phyloP scores from a whole-genome alignment of 148 eudicot genomes.

The Vaccinium corymbosum region DNA sequence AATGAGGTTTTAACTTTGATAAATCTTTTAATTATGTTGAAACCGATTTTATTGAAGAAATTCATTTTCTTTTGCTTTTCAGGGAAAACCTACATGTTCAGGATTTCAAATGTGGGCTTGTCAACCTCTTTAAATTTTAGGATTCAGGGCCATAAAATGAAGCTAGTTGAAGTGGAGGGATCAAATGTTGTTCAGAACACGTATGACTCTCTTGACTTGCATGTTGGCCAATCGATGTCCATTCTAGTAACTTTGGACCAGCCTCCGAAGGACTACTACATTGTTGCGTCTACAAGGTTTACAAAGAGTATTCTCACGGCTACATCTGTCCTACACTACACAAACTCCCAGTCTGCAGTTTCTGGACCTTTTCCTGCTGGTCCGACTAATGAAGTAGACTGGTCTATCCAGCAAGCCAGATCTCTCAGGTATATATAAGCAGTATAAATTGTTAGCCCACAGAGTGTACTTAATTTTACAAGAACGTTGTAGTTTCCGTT shows the following conservation, averaged over 20 bases:
- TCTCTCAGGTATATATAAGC: background rate
- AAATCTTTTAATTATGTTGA: background rate
- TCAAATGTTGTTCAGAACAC: constrained; percentile 63
- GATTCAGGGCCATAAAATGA: constrained; percentile 74
- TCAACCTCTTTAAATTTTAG: constrained; percentile 74
- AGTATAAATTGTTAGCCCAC: background rate
- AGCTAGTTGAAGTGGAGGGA: constrained; percentile 93
- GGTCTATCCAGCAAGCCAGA: constrained; percentile 10
- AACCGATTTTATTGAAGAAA: background rate
- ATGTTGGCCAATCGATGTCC: constrained; percentile 84
- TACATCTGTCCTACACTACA: background rate
- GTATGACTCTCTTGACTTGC: constrained; percentile 74
- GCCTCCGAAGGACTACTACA: constrained; percentile 73
- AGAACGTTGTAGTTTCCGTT: background rate
- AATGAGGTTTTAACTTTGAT: background rate
- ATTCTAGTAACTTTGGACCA: constrained; percentile 76
- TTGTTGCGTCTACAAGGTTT: constrained; percentile 78
- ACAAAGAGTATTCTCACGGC: constrained; percentile 27
- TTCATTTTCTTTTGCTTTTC: constrained; percentile 21
- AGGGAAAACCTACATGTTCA: constrained; percentile 87
- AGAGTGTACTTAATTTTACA: background rate
- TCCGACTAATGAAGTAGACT: background rate
- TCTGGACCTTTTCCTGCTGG: constrained; percentile 4
- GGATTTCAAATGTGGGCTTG: constrained; percentile 81
- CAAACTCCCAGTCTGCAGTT: background rate